Conservation (phyloP, 1,139 yeast species). For the Candida sp. region DNA sequence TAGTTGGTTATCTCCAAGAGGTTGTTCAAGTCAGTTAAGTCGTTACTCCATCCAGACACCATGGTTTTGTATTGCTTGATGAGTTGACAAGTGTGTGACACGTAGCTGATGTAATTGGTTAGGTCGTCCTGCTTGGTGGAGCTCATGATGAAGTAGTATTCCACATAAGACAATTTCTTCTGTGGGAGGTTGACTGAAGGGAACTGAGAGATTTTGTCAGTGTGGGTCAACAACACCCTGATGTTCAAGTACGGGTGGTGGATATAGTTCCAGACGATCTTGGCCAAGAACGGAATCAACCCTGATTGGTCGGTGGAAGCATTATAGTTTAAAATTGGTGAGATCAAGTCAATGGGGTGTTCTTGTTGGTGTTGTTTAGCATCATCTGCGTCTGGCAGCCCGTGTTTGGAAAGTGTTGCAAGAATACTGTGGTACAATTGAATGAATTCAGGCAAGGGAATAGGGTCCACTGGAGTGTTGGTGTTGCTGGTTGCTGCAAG, state of each 20-base stretch:
- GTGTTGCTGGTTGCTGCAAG: slow-evolving; percentile 1
- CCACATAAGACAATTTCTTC: slow-evolving; percentile 6
- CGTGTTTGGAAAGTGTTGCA: background rate
- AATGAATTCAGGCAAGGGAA: slow-evolving; percentile 3
- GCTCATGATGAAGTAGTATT: slow-evolving; percentile 8
- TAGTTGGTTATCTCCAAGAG: slow-evolving; percentile 6
- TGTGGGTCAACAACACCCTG: background rate
- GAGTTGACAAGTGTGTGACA: slow-evolving; percentile 3
- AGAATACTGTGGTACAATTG: slow-evolving; percentile 8
- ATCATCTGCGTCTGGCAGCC: background rate
- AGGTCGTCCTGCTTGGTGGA: slow-evolving; percentile 1
- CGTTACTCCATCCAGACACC: slow-evolving; percentile 1
- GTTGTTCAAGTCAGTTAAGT: background rate
- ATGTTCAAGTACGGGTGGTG: slow-evolving; percentile 9
- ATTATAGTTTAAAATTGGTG: slow-evolving; percentile 7
- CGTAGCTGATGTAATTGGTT: slow-evolving; percentile 1
- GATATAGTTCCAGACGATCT: slow-evolving; percentile 11
- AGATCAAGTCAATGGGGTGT: slow-evolving; percentile 6
- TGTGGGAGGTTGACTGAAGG: background rate
- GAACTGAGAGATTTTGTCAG: background rate
- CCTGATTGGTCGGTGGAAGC: background rate
- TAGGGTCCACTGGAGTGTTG: background rate
- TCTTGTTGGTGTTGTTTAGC: background rate
- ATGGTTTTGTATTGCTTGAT: background rate
- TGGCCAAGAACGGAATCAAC: slow-evolving; percentile 5